Conservation (phyloP, 202 grass and related monocot species). For the Saccharum hybrid region DNA sequence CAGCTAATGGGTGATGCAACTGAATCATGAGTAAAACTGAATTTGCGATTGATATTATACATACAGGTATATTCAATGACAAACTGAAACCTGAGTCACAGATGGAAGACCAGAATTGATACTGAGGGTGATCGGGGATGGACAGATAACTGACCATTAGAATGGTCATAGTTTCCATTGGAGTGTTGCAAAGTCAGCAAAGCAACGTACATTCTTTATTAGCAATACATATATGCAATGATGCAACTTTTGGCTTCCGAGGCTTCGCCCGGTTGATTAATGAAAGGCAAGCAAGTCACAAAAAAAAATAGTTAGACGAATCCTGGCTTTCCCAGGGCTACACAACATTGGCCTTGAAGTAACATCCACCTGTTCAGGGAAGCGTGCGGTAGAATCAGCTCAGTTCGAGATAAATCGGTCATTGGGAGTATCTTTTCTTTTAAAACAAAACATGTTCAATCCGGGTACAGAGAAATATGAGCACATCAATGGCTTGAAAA, state of each 20-base stretch:
- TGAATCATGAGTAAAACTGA: background rate
- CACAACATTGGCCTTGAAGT: background rate
- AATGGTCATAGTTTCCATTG: background rate
- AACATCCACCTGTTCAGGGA: background rate
- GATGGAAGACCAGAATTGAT: background rate
- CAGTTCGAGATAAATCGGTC: background rate
- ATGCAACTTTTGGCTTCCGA: too few species aligned
- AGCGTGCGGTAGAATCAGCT: slow-evolving; percentile 4
- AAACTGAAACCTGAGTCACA: background rate
- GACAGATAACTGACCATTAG: background rate
- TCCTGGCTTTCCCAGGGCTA: background rate
- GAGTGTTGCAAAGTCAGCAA: background rate
- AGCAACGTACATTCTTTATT: background rate
- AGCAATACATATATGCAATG: background rate
- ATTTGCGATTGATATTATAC: background rate
- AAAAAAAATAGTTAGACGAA: background rate
- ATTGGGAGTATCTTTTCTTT: background rate
- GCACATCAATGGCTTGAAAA: background rate
- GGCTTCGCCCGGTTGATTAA: too few species aligned
- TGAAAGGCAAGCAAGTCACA: too few species aligned
- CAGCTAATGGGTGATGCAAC: too few species aligned
- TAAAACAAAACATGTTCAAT: slow-evolving; percentile 37
- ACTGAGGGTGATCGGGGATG: background rate
- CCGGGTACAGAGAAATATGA: slow-evolving; percentile 15
- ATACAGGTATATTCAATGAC: background rate